phyloP scores from a whole-genome alignment of 1,139 yeast genomes.

The Yamadazyma conglobata region DNA sequence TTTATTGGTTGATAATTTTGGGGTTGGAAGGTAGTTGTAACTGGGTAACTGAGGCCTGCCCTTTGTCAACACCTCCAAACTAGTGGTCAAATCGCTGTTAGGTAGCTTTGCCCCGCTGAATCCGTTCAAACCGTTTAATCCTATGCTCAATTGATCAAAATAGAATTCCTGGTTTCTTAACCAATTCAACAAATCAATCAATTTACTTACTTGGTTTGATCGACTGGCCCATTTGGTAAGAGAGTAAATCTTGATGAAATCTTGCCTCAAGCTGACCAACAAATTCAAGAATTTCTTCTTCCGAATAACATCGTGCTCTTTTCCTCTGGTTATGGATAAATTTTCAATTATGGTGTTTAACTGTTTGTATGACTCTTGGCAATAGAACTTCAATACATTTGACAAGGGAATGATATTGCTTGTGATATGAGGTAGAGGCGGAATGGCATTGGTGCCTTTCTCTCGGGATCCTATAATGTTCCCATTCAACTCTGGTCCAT shows the following conservation, averaged over 20 bases:
- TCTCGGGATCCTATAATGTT: too few relatives aligned
- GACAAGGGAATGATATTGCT: slow-evolving; percentile 66
- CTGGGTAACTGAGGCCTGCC: slow-evolving; percentile 78
- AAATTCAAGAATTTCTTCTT: slow-evolving; percentile 67
- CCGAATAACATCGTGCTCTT: slow-evolving; percentile 54
- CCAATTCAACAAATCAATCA: slow-evolving; percentile 88
- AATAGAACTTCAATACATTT: slow-evolving; percentile 54
- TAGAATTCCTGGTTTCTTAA: slow-evolving; percentile 70
- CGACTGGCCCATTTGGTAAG: slow-evolving; percentile 82
- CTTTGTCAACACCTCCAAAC: slow-evolving; percentile 74
- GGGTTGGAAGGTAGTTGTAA: slow-evolving; percentile 53
- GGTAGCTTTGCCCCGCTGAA: slow-evolving; percentile 85
- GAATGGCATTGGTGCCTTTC: slow-evolving; percentile 15
- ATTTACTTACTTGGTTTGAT: slow-evolving; percentile 62
- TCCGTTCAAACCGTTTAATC: slow-evolving; percentile 57
- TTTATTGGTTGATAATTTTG: slow-evolving; percentile 51
- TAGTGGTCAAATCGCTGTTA: slow-evolving; percentile 82
- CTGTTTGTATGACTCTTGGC: slow-evolving; percentile 64
- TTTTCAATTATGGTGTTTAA: slow-evolving; percentile 61
- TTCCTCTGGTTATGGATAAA: slow-evolving; percentile 34
- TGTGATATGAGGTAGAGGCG: slow-evolving; percentile 70
- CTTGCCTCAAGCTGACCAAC: slow-evolving; percentile 70
- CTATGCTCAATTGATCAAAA: slow-evolving; percentile 54
- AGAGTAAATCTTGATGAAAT: slow-evolving; percentile 78
- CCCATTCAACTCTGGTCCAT: too few relatives aligned